Base-by-base conservation (phyloP, 2,329 filamentous ascomycete species). In the Ophiocordyceps camponoti-saundersi region DNA sequence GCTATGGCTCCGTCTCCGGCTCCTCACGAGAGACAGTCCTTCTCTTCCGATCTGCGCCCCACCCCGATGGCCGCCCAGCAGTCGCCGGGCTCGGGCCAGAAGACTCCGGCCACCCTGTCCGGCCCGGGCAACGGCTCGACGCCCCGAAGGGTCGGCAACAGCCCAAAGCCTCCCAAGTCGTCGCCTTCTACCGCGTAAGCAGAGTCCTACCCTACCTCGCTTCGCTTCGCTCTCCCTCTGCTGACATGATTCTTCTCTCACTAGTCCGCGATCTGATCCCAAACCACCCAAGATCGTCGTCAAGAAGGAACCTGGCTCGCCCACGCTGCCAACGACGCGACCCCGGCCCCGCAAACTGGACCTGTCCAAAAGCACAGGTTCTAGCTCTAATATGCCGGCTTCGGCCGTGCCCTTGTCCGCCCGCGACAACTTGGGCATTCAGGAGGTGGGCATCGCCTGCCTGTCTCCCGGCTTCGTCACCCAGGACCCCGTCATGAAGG, bases 391-490 rank as follows among this genome's bases (percentile, higher is more conserved):
- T 48, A 70, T 71, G 15, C 72, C 76, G 26, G 68, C 68, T 30
- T 77, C 82, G 6, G 80, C 80, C 46, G 79, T 87, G 39, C 82
- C 87, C 36, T 70, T 93, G 64, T 92, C 86, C 10, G 82, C 81
- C 22, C 77, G 86, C 54, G 86, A 93, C 43, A 77, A 81, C 21
- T 68, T 92, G 36, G 85, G 75, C 41, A 90, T 96, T 59, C 88
- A 94, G 57, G 87, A 95, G 64, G 85, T 96, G 23, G 92, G 92
- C 48, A 73, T 96, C 48, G 90, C 90, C 41, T 98, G 92, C 58
- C 71, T 98, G 47, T 96, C 92, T 2, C 92, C 92, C 0, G 92
- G 92, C 47, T 96, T 98, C 58, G 81, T 93, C 53, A 96, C 92
- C 16, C 85, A 96, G 56, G 88, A 98, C 63, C 90, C 92, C n/a